Conservation (phyloP, 257 asterid genomes). For the Misopates orontium region DNA sequence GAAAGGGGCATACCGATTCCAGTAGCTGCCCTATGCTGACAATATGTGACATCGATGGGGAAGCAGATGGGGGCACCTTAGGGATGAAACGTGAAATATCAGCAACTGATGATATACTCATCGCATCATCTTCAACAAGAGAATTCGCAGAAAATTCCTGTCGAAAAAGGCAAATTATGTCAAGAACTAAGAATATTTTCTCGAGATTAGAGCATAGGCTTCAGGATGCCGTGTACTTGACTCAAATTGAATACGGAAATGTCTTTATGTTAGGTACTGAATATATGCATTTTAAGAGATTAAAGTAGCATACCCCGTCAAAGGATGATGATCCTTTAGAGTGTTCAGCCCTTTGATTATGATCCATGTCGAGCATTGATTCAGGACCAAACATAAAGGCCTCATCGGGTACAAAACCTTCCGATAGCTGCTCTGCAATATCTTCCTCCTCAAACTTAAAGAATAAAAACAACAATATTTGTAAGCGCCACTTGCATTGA, state of each 20-base stretch:
- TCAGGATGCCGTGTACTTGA: background rate
- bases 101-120: slow-evolving; percentile 75
- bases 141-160: slow-evolving; percentile 79
- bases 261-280: background rate
- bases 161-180: slow-evolving; percentile 15
- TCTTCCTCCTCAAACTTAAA: slow-evolving; percentile 68
- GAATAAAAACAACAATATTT: slow-evolving; percentile 19
- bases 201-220: background rate
- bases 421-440: slow-evolving; percentile 63
- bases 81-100: slow-evolving; percentile 76
- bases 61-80: slow-evolving; percentile 69
- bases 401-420: slow-evolving; percentile 83
- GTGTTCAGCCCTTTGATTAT: slow-evolving; percentile 47
- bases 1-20: slow-evolving; percentile 63
- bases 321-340: slow-evolving; percentile 69
- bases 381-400: slow-evolving; percentile 73
- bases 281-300: background rate
- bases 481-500: background rate
- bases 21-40: slow-evolving; percentile 90
- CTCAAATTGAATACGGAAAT: background rate
- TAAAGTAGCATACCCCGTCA: slow-evolving; percentile 63
- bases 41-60: slow-evolving; percentile 78
- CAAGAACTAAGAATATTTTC: background rate
- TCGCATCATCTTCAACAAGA: slow-evolving; percentile 63
- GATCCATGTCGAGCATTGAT: slow-evolving; percentile 63